Base-by-base conservation (phyloP, 306 rosid species). In the Citrullus mucosospermus region DNA sequence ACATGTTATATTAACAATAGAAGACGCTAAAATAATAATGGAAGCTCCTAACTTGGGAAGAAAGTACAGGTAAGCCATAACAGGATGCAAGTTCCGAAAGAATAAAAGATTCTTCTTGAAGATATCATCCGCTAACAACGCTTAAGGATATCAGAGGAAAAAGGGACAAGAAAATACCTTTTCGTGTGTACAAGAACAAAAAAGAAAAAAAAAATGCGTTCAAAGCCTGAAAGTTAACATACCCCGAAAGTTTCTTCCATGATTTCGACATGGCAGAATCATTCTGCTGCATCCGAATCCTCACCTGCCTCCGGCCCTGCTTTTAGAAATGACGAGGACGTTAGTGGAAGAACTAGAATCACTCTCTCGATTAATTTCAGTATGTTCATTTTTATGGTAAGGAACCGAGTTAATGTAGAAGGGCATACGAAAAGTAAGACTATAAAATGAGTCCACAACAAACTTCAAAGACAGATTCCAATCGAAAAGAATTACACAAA, bases 341-440 rank as follows among this genome's bases (percentile, higher is more conserved):
- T 74, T n/a, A 74, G 53, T 81, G 85, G 86, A 2, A 55, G 66
- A 86, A 92, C 12, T 30, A 10, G n/a, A 22, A 60, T 25, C 28
- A 1, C 28, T 10, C 39, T 61, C 39, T n/a, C 25, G 6, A 4
- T 53, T 53, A 25, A 30, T 17, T 25, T 61, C 39, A 61, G 67
- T 25, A 2, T 11, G 39, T 11, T 25, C 28, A 25, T 25, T 25
- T 25, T 25, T 25, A 25, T 25, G 28, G 28, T 25, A 25, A 25
- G 28, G 28, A 25, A 25, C 28, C 28, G 28, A 25, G 28, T 51
- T 9, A 9, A 2, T 1, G 39, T 36, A 36, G 39, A 36, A 36
- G 39, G 39, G 39, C 6, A 36, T 44, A 44, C 50, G 10, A 2
- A 44, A 44, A 44, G 4, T 13, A 44, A 44, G 13, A 9, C 50